Evolutionary conservation across 2,329 filamentous ascomycete genomes (phyloP), one percentile per base, ranked within the genome.

Genomic region (Aotearoamyces nothofagi): DNA sequence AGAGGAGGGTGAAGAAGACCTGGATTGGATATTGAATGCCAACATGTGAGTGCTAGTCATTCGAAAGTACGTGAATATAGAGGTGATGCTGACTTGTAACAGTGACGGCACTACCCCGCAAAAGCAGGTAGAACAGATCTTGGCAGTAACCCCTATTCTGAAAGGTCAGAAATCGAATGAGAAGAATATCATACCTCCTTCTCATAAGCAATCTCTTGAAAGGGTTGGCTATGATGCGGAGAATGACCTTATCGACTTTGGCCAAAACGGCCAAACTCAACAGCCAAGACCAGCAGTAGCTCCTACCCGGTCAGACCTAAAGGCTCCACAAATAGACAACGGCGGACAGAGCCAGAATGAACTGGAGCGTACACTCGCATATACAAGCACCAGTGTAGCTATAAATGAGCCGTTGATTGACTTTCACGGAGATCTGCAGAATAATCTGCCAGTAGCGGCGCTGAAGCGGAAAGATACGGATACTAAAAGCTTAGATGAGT

Each of bases 1-100:
- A 4, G 80, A 90, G 38, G 76, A 87, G 49, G 81, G 80, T 15
- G 80, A 92, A 51, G 83, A 92, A 49, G 82, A 81, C 39, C 58
- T 98, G 16, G 90, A 96, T 54, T 98, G 83, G 82, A 86, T 96
- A 46, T 80, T 98, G 45, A 78, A 87, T 51, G 78, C 86, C 2
- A 63, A 75, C 32, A 69, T 98, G 84, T 92, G 55, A 53, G 70
- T 52, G 5, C 9, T 16, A 10, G n/a, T 8, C 8, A n/a, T 8
- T n/a, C n/a, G 8, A 8, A 8, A n/a, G n/a, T 8, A 7, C 19
- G 19, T 20, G 19, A n/a, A 20, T 8, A 20, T n/a, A 20, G 19
- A 20, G 12, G 15, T 11, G n/a, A 26, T 25, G 13, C 29, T 29
- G 15, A 31, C 20, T 5, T 15, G 19, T 26, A 30, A 24, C 51